Base-by-base conservation (phyloP, 1,284 basidiomycete species). In the Trametes versicolor region DNA sequence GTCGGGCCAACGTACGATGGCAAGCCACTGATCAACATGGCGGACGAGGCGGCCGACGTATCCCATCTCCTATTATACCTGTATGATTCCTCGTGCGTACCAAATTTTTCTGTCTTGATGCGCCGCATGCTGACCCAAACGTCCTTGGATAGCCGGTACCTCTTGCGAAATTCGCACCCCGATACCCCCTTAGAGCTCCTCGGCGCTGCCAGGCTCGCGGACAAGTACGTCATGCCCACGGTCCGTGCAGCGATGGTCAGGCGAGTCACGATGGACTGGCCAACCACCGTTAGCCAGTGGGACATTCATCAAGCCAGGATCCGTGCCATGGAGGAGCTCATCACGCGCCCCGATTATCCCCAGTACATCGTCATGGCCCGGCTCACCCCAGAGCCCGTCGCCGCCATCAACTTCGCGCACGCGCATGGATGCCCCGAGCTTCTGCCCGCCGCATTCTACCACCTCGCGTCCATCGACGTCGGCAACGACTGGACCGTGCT, bases 361-460 rank as follows among this genome's bases (percentile, higher is more conserved):
- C 6, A 36, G 34, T 17, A 10, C 8, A 10, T 19, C 17, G 36
- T n/a, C 19, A 34, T 56, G 36, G 45, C 60, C 15, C 65, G 59
- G 15, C 45, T 47, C 37, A 55, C 68, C 71, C 29, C n/a, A n/a
- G n/a, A n/a, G n/a, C n/a, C n/a, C n/a, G 69, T 63, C 88, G 71
- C 89, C 88, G 80, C 86, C 60, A 86, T 91, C 75, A 81, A 85
- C 60, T 82, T 91, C 66, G 87, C 88, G 1, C 75, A 85, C 27
- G 85, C 89, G 63, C 83, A 90, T 62, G 80, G 80, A 39, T 71
- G 88, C 0, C 76, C 79, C 4, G 76, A 80, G 2, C 70, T 91
- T 58, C 80, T 91, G 13, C 85, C 86, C 2, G 81, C 87, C 17
- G 88, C 88, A 0, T 84, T 91, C 70, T 90, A 91, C 74, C 88